Percentiles rank a stretch among this genome's conserved stretches.
phyloP scores from a whole-genome alignment of 1,284 basidiomycete genomes.

The Vanrija pseudolonga region DNA sequence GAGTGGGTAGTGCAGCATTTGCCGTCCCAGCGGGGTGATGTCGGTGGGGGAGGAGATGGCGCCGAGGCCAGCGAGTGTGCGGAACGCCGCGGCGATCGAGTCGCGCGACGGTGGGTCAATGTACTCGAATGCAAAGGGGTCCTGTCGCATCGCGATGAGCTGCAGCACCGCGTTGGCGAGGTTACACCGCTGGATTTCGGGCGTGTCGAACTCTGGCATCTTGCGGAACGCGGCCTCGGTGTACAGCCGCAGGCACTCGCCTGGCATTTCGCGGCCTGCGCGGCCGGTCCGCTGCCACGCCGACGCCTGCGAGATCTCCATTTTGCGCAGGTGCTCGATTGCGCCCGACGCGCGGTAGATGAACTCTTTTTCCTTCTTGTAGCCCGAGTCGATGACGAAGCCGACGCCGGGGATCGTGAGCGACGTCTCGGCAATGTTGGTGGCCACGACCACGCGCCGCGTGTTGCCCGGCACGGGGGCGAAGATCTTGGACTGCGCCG shows the following conservation, averaged over 20 bases:
- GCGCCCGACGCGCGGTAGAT: slow-evolving; percentile 70
- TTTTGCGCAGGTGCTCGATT: slow-evolving; percentile 82
- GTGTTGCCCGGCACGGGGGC: slow-evolving; percentile 62
- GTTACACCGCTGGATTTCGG: slow-evolving; percentile 83
- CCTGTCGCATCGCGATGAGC: slow-evolving; percentile 73
- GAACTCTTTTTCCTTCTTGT: slow-evolving; percentile 92
- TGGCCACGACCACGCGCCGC: slow-evolving; percentile 87
- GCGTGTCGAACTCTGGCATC: slow-evolving; percentile 66
- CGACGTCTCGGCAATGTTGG: slow-evolving; percentile 97
- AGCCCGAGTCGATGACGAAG: slow-evolving; percentile 92
- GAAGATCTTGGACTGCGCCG: slow-evolving; percentile 77
- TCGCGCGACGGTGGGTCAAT: slow-evolving; percentile 76
- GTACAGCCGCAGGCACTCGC: slow-evolving; percentile 83
- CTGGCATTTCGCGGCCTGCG: slow-evolving; percentile 81
- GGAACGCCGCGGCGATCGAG: slow-evolving; percentile 65
- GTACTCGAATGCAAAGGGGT: slow-evolving; percentile 72
- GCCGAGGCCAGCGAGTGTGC: slow-evolving; percentile 68
- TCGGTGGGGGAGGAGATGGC: slow-evolving; percentile 63
- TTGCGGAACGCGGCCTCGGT: slow-evolving; percentile 69
- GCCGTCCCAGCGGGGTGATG: slow-evolving; percentile 66
- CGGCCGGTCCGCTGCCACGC: slow-evolving; percentile 80
- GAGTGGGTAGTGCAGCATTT: slow-evolving; percentile 79
- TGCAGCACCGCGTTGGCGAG: slow-evolving; percentile 77
- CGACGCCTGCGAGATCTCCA: slow-evolving; percentile 81
- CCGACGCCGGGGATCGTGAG: slow-evolving; percentile 95